Conservation (phyloP, 495 filamentous ascomycete species). For the Penicillium ochrochloron region DNA sequence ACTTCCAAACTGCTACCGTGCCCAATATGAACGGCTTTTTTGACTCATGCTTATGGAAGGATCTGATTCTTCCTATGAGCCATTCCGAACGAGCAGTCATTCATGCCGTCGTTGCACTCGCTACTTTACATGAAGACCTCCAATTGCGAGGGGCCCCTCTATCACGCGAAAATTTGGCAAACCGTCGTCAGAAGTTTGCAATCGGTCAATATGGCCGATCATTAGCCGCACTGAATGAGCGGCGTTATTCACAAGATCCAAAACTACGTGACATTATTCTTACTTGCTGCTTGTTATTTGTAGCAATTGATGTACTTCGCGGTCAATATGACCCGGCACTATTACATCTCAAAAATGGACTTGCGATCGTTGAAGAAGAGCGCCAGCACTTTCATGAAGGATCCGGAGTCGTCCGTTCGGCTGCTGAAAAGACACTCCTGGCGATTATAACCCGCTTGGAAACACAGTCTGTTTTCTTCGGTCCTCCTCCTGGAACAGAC, state of each 20-base stretch:
- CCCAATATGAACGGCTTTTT: background rate
- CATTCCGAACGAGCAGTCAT: background rate
- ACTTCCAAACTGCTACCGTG: background rate
- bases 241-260: background rate
- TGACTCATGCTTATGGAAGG: background rate
- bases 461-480: background rate
- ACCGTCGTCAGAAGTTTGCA: background rate
- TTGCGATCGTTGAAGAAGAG: background rate
- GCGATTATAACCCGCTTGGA: background rate
- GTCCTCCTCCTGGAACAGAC: background rate
- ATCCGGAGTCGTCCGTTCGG: background rate
- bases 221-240: background rate
- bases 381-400: background rate
- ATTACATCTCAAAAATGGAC: background rate
- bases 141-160: background rate
- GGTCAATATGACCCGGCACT: background rate
- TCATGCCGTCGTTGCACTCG: background rate
- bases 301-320: background rate
- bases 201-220: background rate
- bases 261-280: background rate
- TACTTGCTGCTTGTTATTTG: background rate
- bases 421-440: background rate
- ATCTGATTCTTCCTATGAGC: background rate
- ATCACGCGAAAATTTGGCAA: background rate
- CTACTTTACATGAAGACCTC: background rate